Evolutionary conservation across 2,329 filamentous ascomycete species (phyloP).

Genomic region (Fusarium anguioides): DNA sequence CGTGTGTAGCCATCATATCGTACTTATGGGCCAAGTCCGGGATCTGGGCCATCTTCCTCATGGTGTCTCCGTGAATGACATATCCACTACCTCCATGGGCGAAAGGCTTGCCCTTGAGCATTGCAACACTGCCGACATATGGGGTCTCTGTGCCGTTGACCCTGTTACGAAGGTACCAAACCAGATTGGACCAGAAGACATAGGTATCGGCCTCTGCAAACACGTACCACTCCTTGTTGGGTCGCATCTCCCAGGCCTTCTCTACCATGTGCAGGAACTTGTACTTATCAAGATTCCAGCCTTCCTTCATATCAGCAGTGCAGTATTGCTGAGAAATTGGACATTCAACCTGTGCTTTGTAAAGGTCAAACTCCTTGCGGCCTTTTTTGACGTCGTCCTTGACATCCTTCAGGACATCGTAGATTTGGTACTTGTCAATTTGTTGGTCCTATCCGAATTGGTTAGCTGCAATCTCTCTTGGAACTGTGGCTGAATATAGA

Average conservation of each 20-base stretch:
- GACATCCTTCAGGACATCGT: conserved; percentile 56
- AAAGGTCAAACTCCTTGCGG: conserved; percentile 59
- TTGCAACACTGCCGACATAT: conserved; percentile 64
- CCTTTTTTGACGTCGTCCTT: conserved; percentile 50
- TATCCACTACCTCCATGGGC: conserved; percentile 70
- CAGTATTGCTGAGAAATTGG: conserved; percentile 60
- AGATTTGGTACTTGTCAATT: conserved; percentile 58
- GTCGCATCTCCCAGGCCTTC: conserved; percentile 65
- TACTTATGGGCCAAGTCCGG: conserved; percentile 58
- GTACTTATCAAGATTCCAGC: conserved; percentile 70
- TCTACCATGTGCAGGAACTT: conserved; percentile 70
- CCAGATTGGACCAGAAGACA: conserved; percentile 65
- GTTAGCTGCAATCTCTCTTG: conserved; percentile 19
- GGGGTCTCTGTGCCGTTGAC: conserved; percentile 57
- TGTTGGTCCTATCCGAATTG: conserved; percentile 56
- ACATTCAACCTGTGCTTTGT: conserved; percentile 58
- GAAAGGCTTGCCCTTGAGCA: conserved; percentile 58
- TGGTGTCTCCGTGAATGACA: conserved; percentile 62
- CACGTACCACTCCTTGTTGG: conserved; percentile 67
- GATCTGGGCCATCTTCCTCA: conserved; percentile 60
- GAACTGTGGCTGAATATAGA: conserved; percentile 11
- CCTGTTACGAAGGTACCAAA: conserved; percentile 59
- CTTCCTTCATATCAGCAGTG: conserved; percentile 47
- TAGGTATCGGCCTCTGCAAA: conserved; percentile 71
- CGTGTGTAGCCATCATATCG: conserved; percentile 56